phyloP scores from a whole-genome alignment of 1,284 basidiomycete species.

The Trichosporon coremiiforme region DNA sequence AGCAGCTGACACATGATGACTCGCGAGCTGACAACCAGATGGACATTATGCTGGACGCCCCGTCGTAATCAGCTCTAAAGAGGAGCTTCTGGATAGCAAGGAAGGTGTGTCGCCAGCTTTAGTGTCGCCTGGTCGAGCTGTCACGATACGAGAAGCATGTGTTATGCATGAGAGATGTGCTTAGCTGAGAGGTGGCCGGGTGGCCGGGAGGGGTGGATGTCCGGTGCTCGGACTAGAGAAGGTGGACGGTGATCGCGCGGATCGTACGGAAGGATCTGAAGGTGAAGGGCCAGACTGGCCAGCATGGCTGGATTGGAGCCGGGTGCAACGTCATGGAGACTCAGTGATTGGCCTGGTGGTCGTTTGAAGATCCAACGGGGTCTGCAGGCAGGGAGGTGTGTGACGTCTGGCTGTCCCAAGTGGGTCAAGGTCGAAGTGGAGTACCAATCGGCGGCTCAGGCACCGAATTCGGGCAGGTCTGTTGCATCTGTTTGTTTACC shows the following conservation, averaged over 20 bases:
- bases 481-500: too few relatives aligned
- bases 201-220: background rate
- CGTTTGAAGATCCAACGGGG: background rate
- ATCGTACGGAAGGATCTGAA: background rate
- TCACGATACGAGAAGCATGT: background rate
- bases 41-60: constrained; percentile 51
- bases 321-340: background rate
- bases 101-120: too few relatives aligned
- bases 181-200: background rate
- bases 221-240: background rate
- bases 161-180: background rate
- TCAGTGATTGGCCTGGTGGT: background rate
- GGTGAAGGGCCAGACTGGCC: too few relatives aligned
- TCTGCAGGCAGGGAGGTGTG: background rate
- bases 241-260: background rate
- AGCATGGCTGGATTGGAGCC: background rate
- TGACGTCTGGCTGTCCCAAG: background rate
- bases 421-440: background rate
- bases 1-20: too few relatives aligned
- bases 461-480: background rate
- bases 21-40: constrained; percentile 34
- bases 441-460: background rate
- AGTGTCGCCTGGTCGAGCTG: background rate
- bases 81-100: background rate
- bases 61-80: constrained; percentile 30